Evolutionary conservation across 768 basidiomycete genomes (phyloP).

Genomic region (Xanthoconium stramineum): DNA sequence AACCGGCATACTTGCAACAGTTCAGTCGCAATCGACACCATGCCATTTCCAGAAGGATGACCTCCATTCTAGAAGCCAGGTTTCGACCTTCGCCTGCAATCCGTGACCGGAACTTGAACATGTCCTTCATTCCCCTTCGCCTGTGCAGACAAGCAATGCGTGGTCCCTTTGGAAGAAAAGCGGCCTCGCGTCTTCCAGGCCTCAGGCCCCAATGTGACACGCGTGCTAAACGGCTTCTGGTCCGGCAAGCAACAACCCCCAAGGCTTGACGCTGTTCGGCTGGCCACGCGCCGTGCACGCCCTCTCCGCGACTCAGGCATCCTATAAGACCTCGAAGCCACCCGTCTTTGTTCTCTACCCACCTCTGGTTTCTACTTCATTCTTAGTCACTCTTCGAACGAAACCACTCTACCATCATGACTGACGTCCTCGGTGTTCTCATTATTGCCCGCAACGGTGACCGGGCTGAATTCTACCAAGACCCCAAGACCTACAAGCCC

Average conservation of each 20-base stretch:
- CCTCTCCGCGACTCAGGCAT: conserved; percentile 14
- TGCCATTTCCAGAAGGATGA: not conserved
- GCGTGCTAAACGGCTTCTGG: conserved; percentile 20
- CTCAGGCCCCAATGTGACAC: conserved; percentile 23
- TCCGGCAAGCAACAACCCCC: conserved; percentile 21
- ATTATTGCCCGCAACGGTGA: conserved; percentile 63
- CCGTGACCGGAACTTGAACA: conserved; percentile 19
- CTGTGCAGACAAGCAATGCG: conserved; percentile 29
- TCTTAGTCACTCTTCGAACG: conserved; percentile 14
- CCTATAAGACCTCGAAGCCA: conserved; percentile 23
- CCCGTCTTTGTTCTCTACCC: conserved; percentile 13
- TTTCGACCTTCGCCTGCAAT: conserved; percentile 3
- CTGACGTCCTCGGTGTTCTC: conserved; percentile 71
- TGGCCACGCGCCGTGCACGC: conserved; percentile 30
- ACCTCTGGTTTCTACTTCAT: conserved; percentile 16
- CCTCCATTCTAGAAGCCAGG: conserved; percentile 17
- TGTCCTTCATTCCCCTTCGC: conserved; percentile 29
- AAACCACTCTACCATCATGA: conserved; percentile 21
- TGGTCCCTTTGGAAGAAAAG: conserved; percentile 27
- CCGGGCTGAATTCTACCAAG: conserved; percentile 64
- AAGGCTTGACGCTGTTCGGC: conserved; percentile 20
- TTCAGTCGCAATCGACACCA: not conserved
- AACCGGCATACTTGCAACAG: conserved; percentile 6
- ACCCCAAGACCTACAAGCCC: conserved; percentile 64
- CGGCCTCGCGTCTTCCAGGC: conserved; percentile 34